These are phyloP conservation scores for Chytriomyces confervae DNA, from an alignment of 192 early-diverging fungal genomes.

Conservation along the genomic window DNA sequence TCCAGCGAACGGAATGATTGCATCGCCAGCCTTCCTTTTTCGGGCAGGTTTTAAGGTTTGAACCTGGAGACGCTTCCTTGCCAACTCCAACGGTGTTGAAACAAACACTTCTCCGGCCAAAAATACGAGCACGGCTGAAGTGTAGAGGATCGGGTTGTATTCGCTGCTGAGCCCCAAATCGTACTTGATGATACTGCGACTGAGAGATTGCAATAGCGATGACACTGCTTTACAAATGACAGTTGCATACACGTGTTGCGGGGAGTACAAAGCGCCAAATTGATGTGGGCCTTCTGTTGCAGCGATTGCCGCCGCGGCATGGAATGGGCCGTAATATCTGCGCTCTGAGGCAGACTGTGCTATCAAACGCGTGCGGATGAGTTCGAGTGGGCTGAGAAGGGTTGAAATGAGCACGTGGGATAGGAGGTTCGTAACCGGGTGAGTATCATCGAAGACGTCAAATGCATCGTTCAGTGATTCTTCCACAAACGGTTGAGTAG, in stretches of 20 bases:
- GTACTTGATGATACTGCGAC: conserved; percentile 43
- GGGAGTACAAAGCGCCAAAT: conserved; percentile 51
- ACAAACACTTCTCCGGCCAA: conserved; percentile 76
- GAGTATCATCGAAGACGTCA: conserved; percentile 87
- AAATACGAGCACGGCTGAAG: conserved; percentile 69
- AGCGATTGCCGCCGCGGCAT: conserved; percentile 77
- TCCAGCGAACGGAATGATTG: conserved; percentile 41
- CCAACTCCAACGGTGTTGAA: conserved; percentile 84
- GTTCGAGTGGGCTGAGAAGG: conserved; percentile 87
- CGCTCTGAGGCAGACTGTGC: conserved; percentile 57
- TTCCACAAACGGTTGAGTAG: conserved; percentile 86
- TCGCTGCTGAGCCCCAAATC: conserved; percentile 52
- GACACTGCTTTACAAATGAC: conserved; percentile 39
- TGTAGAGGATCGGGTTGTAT: conserved; percentile 73
- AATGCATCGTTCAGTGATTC: conserved; percentile 87
- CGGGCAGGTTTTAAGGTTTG: conserved; percentile 54
- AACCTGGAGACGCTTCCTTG: conserved; percentile 81
- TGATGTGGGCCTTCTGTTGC: conserved; percentile 73
- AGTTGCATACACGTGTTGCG: conserved; percentile 76
- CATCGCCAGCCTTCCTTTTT: conserved; percentile 14
- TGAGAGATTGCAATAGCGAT: conserved; percentile 68
- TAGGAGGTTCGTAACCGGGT: conserved; percentile 75
- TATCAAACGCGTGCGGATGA: conserved; percentile 76
- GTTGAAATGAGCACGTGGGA: conserved; percentile 79
- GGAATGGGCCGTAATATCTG: conserved; percentile 81